Evolutionary conservation across 2,329 filamentous ascomycete genomes (phyloP).

Genomic region (Aaosphaeria pasadenensis): DNA sequence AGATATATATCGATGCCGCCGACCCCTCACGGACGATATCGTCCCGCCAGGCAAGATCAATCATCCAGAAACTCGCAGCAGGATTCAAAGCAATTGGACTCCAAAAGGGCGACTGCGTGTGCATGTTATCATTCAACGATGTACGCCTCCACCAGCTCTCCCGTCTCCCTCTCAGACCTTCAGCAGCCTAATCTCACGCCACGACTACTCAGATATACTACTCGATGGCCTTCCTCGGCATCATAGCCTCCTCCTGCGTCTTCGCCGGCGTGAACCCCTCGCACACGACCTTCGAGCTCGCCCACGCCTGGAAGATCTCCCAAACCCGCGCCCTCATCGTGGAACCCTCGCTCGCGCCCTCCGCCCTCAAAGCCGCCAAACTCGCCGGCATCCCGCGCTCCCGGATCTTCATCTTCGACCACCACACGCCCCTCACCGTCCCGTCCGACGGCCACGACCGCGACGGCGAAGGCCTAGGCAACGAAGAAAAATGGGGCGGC

Average conservation of each 20-base stretch:
- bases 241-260: constrained; percentile 27
- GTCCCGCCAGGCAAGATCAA: constrained; percentile 41
- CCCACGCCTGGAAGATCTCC: constrained; percentile 31
- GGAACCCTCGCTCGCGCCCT: constrained; percentile 24
- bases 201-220: not conserved
- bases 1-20: constrained; percentile 51
- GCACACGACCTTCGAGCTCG: constrained; percentile 29
- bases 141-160: constrained; percentile 17
- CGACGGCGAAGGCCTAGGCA: not conserved
- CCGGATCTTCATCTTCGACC: constrained; percentile 16
- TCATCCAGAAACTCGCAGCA: constrained; percentile 49
- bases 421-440: constrained; percentile 38
- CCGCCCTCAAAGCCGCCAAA: constrained; percentile 12
- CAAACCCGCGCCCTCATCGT: constrained; percentile 30
- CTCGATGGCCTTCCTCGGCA: constrained; percentile 14
- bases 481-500: constrained; percentile 1
- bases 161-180: constrained; percentile 8
- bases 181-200: not conserved
- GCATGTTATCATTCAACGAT: constrained; percentile 55
- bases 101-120: constrained; percentile 47
- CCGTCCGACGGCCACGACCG: not conserved
- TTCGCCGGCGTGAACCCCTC: constrained; percentile 37
- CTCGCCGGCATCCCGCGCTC: constrained; percentile 5
- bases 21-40: constrained; percentile 45
- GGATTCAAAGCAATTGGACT: constrained; percentile 49